Conservation (phyloP, 129 eudicot genomes). For the Daucus carota region DNA sequence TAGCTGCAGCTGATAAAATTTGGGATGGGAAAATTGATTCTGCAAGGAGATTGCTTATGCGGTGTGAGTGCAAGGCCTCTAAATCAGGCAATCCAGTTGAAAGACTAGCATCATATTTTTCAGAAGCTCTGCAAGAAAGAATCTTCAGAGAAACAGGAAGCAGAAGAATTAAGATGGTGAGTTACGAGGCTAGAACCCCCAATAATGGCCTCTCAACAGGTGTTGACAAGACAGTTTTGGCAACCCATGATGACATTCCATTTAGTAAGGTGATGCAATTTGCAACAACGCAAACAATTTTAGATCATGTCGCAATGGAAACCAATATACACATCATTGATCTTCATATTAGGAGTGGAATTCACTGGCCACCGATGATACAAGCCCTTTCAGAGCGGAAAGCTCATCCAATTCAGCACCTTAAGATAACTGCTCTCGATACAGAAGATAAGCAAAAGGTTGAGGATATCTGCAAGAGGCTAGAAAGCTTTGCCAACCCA, state of each 20-base stretch:
- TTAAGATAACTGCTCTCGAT: slow-evolving; percentile 42
- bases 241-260: slow-evolving; percentile 38
- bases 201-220: slow-evolving; percentile 26
- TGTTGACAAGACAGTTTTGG: slow-evolving; percentile 31
- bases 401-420: slow-evolving; percentile 17
- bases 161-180: slow-evolving; percentile 1
- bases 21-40: slow-evolving; percentile 29
- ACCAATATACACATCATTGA: slow-evolving; percentile 52
- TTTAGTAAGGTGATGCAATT: slow-evolving; percentile 50
- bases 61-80: slow-evolving; percentile 39
- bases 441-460: slow-evolving; percentile 22
- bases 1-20: slow-evolving; percentile 54
- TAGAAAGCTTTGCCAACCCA: slow-evolving; percentile 36
- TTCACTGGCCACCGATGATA: slow-evolving; percentile 49
- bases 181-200: not conserved
- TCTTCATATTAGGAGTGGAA: slow-evolving; percentile 51
- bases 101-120: slow-evolving; percentile 36
- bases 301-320: slow-evolving; percentile 29
- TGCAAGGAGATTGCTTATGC: slow-evolving; percentile 30
- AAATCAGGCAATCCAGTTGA: slow-evolving; percentile 40
- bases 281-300: slow-evolving; percentile 42
- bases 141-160: slow-evolving; percentile 41
- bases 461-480: slow-evolving; percentile 42
- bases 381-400: slow-evolving; percentile 42
- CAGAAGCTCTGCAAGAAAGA: slow-evolving; percentile 34